Percentiles rank a stretch among this genome's conserved stretches.
These are phyloP conservation scores for Globisporangium orthogonon DNA, from an alignment of 352 stramenopile genomes.

Conservation along the genomic window DNA sequence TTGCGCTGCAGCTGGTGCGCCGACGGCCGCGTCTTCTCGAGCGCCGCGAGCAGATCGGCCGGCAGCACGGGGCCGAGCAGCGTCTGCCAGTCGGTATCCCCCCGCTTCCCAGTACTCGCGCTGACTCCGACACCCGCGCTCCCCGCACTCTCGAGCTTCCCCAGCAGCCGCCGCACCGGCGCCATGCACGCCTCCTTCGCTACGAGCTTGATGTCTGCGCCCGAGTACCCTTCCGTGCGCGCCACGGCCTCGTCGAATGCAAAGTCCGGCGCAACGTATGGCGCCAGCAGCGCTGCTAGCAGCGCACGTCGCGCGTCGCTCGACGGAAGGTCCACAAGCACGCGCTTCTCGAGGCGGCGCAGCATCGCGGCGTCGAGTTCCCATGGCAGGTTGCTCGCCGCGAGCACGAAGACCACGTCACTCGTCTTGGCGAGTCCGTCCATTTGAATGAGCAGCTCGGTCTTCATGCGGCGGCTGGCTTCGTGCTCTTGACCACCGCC, in stretches of 20 bases:
- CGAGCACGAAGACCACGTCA: slow-evolving; percentile 79
- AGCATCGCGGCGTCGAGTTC: slow-evolving; percentile 79
- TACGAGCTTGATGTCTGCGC: slow-evolving; percentile 81
- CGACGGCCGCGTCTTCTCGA: slow-evolving; percentile 79
- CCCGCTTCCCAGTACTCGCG: neutral
- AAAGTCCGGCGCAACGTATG: slow-evolving; percentile 50
- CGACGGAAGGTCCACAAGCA: slow-evolving; percentile 71
- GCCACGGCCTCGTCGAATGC: slow-evolving; percentile 41
- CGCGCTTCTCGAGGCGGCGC: slow-evolving; percentile 75
- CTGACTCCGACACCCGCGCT: neutral
- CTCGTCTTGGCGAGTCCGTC: slow-evolving; percentile 73
- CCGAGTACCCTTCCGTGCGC: slow-evolving; percentile 70
- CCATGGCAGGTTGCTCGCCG: slow-evolving; percentile 80
- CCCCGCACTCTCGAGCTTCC: slow-evolving; percentile 33
- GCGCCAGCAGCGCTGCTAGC: slow-evolving; percentile 50
- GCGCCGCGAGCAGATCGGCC: slow-evolving; percentile 41
- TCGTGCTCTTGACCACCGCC: slow-evolving; percentile 76
- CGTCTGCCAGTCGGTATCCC: slow-evolving; percentile 35
- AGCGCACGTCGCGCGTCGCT: slow-evolving; percentile 46
- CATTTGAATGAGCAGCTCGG: slow-evolving; percentile 85
- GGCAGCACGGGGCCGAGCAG: slow-evolving; percentile 52
- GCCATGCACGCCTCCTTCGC: slow-evolving; percentile 84
- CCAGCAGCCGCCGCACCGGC: slow-evolving; percentile 66
- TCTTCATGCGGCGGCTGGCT: slow-evolving; percentile 84
- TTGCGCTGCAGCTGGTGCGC: slow-evolving; percentile 66